Evolutionary conservation across 345 rosid genomes (phyloP).

Genomic region (Clarkia xantiana): DNA sequence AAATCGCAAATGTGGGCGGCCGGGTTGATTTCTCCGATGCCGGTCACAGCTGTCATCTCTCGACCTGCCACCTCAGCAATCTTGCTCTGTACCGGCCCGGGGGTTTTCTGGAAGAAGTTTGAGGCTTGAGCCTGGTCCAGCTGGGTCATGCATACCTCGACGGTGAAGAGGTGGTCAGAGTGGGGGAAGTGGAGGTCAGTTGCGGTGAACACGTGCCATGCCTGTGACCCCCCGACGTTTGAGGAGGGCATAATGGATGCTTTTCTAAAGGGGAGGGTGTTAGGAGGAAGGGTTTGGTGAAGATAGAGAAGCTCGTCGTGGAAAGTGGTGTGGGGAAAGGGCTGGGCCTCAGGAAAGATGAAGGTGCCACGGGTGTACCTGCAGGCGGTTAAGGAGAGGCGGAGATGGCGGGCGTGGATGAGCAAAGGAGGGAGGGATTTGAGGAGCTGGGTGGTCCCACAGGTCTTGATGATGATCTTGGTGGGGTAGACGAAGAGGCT

Average conservation of each 20-base stretch:
- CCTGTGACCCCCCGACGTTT: conserved; percentile 37
- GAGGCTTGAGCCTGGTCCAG: conserved; percentile 50
- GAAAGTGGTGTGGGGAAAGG: conserved; percentile 81
- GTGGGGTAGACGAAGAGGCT: conserved; percentile 91
- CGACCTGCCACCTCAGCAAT: conserved; percentile 48
- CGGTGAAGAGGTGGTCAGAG: conserved; percentile 22
- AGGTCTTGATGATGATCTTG: conserved; percentile 89
- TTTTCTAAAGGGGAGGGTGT: conserved; percentile 40
- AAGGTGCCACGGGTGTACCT: conserved; percentile 88
- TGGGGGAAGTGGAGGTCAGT: conserved; percentile 22
- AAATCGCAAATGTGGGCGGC: conserved; percentile 65
- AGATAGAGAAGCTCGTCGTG: conserved; percentile 57
- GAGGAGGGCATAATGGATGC: conserved; percentile 73
- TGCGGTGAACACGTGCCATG: conserved; percentile 88
- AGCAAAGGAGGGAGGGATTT: conserved; percentile 79
- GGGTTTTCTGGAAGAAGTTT: conserved; percentile 43
- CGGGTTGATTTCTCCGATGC: conserved; percentile 50
- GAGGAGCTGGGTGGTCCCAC: conserved; percentile 95
- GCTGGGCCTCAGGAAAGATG: conserved; percentile 77
- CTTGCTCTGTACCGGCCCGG: conserved; percentile 19
- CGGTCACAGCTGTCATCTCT: conserved; percentile 72
- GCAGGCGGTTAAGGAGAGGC: conserved; percentile 45
- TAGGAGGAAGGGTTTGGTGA: conserved; percentile 58
- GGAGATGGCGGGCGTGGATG: conserved; percentile 38
- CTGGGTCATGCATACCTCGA: conserved; percentile 95